phyloP scores from a whole-genome alignment of 495 filamentous ascomycete species.

The Daldinia loculata region DNA sequence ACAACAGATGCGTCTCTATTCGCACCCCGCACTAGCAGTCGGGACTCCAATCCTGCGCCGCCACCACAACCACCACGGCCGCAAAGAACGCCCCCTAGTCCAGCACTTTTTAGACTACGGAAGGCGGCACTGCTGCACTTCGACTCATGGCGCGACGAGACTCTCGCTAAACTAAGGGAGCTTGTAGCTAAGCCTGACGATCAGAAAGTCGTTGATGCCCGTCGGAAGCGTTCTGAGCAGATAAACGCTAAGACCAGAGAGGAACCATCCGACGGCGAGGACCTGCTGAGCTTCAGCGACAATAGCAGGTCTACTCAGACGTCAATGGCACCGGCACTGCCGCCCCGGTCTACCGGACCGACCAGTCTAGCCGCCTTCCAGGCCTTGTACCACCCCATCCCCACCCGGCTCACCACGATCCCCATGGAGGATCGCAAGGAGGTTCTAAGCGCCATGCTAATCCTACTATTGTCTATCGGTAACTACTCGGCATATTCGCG shows the following conservation, averaged over 20 bases:
- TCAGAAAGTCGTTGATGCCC: conserved; percentile 47
- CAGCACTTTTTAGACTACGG: conserved; percentile 47
- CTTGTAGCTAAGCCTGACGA: conserved; percentile 49
- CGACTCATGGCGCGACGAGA: conserved; percentile 52
- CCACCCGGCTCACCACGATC: conserved; percentile 53
- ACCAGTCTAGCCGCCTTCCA: conserved; percentile 47
- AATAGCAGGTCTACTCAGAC: conserved; percentile 18
- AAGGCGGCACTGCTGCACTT: conserved; percentile 52
- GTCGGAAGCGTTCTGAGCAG: conserved; percentile 48
- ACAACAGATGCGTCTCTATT: conserved; percentile 11
- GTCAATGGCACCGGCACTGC: not conserved
- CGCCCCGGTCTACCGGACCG: conserved; percentile 21
- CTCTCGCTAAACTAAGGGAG: conserved; percentile 50
- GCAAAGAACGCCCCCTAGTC: conserved; percentile 30
- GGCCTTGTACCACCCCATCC: conserved; percentile 55
- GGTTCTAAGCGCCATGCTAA: conserved; percentile 66
- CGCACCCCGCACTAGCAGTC: conserved; percentile 10
- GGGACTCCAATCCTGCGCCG: not conserved
- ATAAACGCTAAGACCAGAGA: conserved; percentile 17
- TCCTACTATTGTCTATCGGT: conserved; percentile 74
- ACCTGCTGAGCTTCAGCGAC: conserved; percentile 46
- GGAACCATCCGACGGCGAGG: conserved; percentile 30
- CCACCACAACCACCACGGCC: conserved; percentile 1
- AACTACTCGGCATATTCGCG: conserved; percentile 77
- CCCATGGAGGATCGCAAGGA: conserved; percentile 55